Base-by-base conservation (phyloP, 2,329 filamentous ascomycete genomes). In the Penicillium sp. region DNA sequence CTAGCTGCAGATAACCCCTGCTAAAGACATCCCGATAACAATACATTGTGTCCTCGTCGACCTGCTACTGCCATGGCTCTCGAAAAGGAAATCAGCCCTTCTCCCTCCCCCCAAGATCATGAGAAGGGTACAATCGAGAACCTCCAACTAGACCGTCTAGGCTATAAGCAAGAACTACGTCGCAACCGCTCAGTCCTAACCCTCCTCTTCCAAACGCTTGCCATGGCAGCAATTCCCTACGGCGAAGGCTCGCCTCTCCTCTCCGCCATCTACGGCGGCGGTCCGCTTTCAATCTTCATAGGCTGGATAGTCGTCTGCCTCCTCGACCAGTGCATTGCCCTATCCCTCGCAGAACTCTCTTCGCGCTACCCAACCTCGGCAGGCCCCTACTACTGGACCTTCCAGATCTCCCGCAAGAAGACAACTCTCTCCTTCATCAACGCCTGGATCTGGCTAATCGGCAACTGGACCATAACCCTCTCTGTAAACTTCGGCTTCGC, bases 181-280 rank as follows among this genome's bases (percentile, higher is more conserved):
- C 75, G 79, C 21, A 83, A 83, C 54, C 74, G 81, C 29, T 82
- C 79, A 0, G 73, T 82, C 58, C 72, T 77, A 54, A 82, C 79
- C 0, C 67, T 84, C 1, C 69, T 83, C 12, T 83, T 83, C 61
- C 79, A 82, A 62, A 77, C 76, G 0, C 67, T 83, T 7, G 78
- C 79, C 21, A 82, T 82, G 28, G 78, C 79, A 28, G 79, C 79
- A 19, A 78, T 82, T 41, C 79, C 77, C 5, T 82, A 75, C 53
- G 79, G 77, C 6, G 69, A 72, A 50, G 69, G 70, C 7, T 58
- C 61, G 8, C 59, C 69, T 6, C 54, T 73, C 8, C 61, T 72
- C 45, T 70, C 61, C 26, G 71, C 72, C 43, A 72, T 73, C 52
- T 71, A 71, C 42, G 70, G 68, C 38, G 69, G 69, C 8, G 78